Percentiles rank a stretch among this genome's conserved stretches.
These are phyloP conservation scores for Spathaspora gorwiae DNA, from an alignment of 805 yeast species.

Conservation along the genomic window DNA sequence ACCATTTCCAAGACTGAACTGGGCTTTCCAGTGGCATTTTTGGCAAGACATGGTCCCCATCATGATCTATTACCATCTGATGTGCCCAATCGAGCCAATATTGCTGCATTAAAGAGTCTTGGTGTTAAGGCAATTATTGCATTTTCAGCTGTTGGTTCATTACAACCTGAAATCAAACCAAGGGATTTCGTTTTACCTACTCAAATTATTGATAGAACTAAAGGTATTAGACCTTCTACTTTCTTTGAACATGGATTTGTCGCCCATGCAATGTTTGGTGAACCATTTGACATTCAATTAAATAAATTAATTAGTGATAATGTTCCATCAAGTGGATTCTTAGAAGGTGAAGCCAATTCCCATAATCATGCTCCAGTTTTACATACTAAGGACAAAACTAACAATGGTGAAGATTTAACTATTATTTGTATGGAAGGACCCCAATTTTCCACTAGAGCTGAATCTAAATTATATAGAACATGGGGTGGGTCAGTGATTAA, in stretches of 20 bases:
- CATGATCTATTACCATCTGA: constrained; percentile 88
- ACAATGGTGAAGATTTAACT: constrained; percentile 66
- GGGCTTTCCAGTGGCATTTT: constrained; percentile 86
- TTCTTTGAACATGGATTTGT: constrained; percentile 91
- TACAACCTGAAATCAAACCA: constrained; percentile 84
- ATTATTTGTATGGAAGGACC: constrained; percentile 99
- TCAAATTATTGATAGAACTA: constrained; percentile 94
- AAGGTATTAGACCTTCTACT: constrained; percentile 86
- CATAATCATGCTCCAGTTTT: constrained; percentile 40
- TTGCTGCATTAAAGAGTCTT: constrained; percentile 85
- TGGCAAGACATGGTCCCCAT: constrained; percentile 90
- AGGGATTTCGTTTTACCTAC: constrained; percentile 96
- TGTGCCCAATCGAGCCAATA: constrained; percentile 91
- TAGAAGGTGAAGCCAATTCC: constrained; percentile 47
- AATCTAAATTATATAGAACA: constrained; percentile 75
- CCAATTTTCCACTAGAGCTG: constrained; percentile 95
- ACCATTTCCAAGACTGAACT: constrained; percentile 74
- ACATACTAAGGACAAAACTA: constrained; percentile 59
- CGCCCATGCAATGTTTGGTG: constrained; percentile 96
- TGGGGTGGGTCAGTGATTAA: constrained; percentile 96
- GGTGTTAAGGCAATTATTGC: constrained; percentile 89
- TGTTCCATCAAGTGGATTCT: constrained; percentile 40
- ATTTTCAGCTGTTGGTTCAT: constrained; percentile 93
- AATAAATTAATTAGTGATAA: constrained; percentile 58
- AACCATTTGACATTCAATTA: constrained; percentile 82